Evolutionary conservation across 768 basidiomycete genomes (phyloP), one percentile per base, ranked within the genome.

Genomic region (Lanmaoa rubissima): DNA sequence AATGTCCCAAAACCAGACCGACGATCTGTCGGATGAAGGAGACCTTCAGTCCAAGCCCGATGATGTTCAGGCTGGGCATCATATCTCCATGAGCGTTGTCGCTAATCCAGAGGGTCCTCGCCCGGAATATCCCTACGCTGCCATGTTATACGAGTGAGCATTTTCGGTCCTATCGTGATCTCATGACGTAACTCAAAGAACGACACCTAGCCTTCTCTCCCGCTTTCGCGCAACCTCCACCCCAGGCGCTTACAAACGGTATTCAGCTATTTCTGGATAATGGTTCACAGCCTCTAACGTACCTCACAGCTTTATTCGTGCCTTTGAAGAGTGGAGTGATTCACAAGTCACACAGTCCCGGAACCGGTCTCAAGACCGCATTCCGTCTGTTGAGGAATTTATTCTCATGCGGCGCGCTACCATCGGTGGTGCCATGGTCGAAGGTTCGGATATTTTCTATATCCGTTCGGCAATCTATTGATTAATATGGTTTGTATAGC

Each of bases 141-240:
- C 74, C 31, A 75, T 75, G 74, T 49, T 75, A 17, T 67, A 76
- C 54, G 73, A 75, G 74, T 75, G 54, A 11, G 74, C 68, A 26
- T 58, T 45, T 48, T 46, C 35, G 14, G 14, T 5, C 7, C 28
- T 53, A 19, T 51, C 38, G 5, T 48, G 38, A 51, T 41, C 51
- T 24, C 42, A 47, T 67, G 53, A 61, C 54, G 53, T 61, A 59
- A 57, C 57, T 58, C 11, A 43, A 14, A 19, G 16, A 45, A 26
- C 34, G 17, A 12, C 17, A 8, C 40, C 3, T 34, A 75, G 75
- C 41, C 64, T 75, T 34, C 65, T 75, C 35, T 44, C 65, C 14
- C 72, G 69, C 31, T 69, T 76, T 58, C 68, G 75, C 39, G 64
- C 67, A 53, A 75, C 75, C n/a, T 71, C 74, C 39, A 72, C 73